Evolutionary conservation across 345 rosid genomes (phyloP), one percentile per base, ranked within the genome.

Genomic region (Ricinus communis): DNA sequence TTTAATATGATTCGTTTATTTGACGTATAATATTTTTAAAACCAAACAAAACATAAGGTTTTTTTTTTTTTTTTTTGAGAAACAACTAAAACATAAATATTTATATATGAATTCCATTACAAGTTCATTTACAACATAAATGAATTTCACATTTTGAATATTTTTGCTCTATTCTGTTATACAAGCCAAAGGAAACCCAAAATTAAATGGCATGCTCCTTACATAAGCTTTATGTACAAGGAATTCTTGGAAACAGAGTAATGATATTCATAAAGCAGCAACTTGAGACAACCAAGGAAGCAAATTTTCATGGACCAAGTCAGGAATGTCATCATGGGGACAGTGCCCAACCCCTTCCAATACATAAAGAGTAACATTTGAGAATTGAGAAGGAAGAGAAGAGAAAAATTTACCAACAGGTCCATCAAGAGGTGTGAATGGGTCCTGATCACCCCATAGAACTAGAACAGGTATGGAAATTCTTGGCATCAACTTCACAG

Each of bases 261-360:
- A 52, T 21, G 28, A 22, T 10, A 28, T 3, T 66, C 72, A 80
- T 31, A 71, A 69, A 50, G 75, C 70, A 45, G 83, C 28, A 61
- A 88, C 84, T 36, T 79, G 57, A 61, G 80, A 84, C 61, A 93
- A 66, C 98, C 98, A 90, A 14, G 98, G 96, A 50, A 93, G 93
- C 73, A 93, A 72, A 71, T 84, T 84, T 3, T 82, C 76, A 38
- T 91, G 97, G 25, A 93, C 94, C 76, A 88, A 83, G 14, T 86
- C 84, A 0, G 97, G 97, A 41, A 84, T 81, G 77, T 91, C 98
- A 57, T 93, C 98, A 78, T 91, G 93, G 28, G 97, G 98, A 67
- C 96, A 90, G 41, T 93, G 96, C 41, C 98, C 96, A 22, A 86
- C 98, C 7, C 91, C 98, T 84, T 82, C 81, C 66, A 93, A 69